A percentile compares a stretch with the other conserved stretches of the same genome.
Conservation (phyloP, 2,329 filamentous ascomycete species). For the Fusarium xylarioides region DNA sequence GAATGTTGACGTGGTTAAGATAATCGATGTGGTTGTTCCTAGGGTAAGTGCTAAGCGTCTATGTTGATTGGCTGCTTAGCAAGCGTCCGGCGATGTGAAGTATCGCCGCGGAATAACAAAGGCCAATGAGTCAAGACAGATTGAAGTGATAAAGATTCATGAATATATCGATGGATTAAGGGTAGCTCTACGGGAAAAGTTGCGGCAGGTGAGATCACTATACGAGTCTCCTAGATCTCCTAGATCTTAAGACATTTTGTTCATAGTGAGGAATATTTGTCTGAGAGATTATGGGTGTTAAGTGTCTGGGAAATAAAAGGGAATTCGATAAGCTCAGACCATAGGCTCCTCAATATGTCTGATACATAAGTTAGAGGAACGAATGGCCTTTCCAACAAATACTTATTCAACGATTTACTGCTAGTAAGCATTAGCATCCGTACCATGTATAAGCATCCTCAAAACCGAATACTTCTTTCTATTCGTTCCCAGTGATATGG, state of each 20-base stretch:
- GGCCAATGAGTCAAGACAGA: background rate
- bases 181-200: background rate
- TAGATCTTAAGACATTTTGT: background rate
- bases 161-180: background rate
- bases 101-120: slow-evolving; percentile 8
- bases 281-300: background rate
- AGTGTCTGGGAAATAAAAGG: background rate
- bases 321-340: background rate
- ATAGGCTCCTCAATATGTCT: background rate
- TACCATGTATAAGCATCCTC: background rate
- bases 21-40: slow-evolving; percentile 3
- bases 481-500: background rate
- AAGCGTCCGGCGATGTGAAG: slow-evolving; percentile 7
- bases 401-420: background rate
- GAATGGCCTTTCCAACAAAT: background rate
- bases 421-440: background rate
- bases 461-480: too few relatives aligned
- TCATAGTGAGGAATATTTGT: background rate
- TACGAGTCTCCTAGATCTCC: background rate
- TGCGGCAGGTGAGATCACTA: background rate
- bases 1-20: background rate
- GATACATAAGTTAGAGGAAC: background rate
- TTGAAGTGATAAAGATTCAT: background rate
- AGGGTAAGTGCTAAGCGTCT: slow-evolving; percentile 36
- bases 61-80: slow-evolving; percentile 36